Conservation (phyloP, 345 rosid species). For the Cardiospermum halicacabum region DNA sequence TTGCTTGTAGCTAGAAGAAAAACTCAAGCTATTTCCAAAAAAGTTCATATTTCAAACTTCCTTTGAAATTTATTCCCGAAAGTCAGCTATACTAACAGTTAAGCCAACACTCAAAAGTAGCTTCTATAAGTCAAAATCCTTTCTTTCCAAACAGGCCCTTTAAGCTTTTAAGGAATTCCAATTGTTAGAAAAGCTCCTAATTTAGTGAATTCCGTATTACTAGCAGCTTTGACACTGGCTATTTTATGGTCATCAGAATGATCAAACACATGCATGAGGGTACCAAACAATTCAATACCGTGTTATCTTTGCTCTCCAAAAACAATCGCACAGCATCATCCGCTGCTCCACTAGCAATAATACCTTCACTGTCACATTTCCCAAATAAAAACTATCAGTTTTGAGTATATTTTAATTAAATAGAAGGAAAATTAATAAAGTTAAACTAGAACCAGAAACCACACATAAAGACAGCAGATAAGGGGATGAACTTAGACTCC, state of each 20-base stretch:
- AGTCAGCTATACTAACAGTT: too few species aligned
- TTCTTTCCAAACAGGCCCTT: background rate
- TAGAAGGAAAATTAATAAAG: conserved; percentile 1
- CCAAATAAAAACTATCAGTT: background rate
- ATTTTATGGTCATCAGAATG: background rate
- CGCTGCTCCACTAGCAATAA: conserved; percentile 91
- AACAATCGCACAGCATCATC: conserved; percentile 81
- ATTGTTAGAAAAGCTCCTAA: background rate
- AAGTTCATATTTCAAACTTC: too few species aligned
- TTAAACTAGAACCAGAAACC: background rate
- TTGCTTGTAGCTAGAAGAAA: too few species aligned
- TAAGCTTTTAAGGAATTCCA: background rate
- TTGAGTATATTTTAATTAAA: conserved; percentile 3
- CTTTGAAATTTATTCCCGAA: too few species aligned
- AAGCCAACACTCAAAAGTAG: too few species aligned
- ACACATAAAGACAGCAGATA: background rate
- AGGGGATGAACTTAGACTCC: background rate
- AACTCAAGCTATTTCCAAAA: too few species aligned
- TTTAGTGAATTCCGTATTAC: background rate
- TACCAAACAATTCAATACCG: conserved; percentile 30
- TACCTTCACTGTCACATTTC: conserved; percentile 53
- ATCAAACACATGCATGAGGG: conserved; percentile 1
- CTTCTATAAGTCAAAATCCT: too few species aligned
- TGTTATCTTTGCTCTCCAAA: conserved; percentile 57
- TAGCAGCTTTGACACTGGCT: background rate